Evolutionary conservation across 139 green algal genomes (phyloP), one percentile per base, ranked within the genome.

Genomic region (Haematococcus sp.): DNA sequence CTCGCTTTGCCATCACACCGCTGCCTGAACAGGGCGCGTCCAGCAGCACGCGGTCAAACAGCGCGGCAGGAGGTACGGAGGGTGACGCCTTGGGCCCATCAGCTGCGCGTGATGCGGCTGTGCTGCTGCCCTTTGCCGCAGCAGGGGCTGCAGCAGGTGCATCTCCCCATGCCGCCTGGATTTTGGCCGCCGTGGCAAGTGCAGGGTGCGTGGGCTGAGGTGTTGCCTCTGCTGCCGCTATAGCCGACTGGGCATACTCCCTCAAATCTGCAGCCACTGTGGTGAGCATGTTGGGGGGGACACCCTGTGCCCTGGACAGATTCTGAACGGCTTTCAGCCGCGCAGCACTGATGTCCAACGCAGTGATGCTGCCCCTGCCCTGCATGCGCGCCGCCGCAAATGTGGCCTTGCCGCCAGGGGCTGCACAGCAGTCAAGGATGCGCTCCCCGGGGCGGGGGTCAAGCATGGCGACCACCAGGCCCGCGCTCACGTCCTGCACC

Each of bases 371-470:
- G 30, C 81, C 81, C 44, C 79, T 28, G 61, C 79, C 79, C 1
- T 79, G 51, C 88, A 97, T 93, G 34, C 83, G 59, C 1, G 81
- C 73, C 0, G 94, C 93, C n/a, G 88, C 80, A 63, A 91, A 94
- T 32, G 95, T 76, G 15, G 91, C 75, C 79, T 98, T 98, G 61
- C 93, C 92, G 9, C 94, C 94, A 0, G 94, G 94, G 1, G 94
- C 94, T 16, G 93, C 90, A 66, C 94, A 98, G 59, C 76, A 86
- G 79, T 98, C 94, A 33, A 98, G 83, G 16, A 98, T 28, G 1
- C 19, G 22, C 22, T 98, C 93, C 0, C 90, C 93, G 0, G 89
- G 88, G 74, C 84, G 82, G 2, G 94, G 92, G 56, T 89, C 82
- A 70, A 98, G 74, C 35, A 93, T 56, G 3, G 70, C 56, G 17